Evolutionary conservation across 495 filamentous ascomycete genomes (phyloP), one percentile per base, ranked within the genome.

Genomic region (Apodospora peruviana): DNA sequence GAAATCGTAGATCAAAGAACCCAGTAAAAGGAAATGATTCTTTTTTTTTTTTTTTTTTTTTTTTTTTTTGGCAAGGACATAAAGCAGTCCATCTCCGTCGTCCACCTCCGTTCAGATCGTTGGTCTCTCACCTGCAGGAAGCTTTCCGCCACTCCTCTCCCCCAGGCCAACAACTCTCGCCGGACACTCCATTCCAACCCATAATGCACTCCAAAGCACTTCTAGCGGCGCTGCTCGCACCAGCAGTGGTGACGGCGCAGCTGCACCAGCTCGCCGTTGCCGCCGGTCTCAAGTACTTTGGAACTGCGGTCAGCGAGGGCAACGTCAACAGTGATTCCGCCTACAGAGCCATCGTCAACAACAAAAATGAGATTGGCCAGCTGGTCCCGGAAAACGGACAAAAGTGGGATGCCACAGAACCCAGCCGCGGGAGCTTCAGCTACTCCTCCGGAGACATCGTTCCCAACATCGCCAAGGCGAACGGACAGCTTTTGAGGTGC

Each of bases 361-460:
- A 81, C 59, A 74, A 64, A 27, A 60, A 61, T 18, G 79, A 83
- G 55, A 82, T 82, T 48, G 80, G 81, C 23, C 71, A 76, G 54
- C 66, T 82, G 41, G 81, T 79, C 0, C 79, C 79, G 0, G 79
- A 72, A 21, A 85, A 85, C 57, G 70, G 75, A 12, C 71, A 76
- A 64, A 84, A 83, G 68, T 76, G 70, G 71, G 66, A 77, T 19
- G 47, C 63, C 34, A 73, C 61, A 1, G 62, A 77, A 58, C 56
- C 60, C 34, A 53, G 20, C 16, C 64, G 55, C 23, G 69, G 69
- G 34, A 51, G 55, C 22, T 86, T 84, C 66, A 72, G 57, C 40
- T 84, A 66, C 55, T 54, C 56, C 16, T 56, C 57, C 0, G 80
- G 76, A 14, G 77, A 82, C 48, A 67, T 66, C 45, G 66, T 82